Percentiles rank a stretch among this genome's conserved stretches.
These are phyloP conservation scores for Sphagnum magellanicum DNA, from an alignment of 228 moss, liverwort and hornwort species.

Conservation along the genomic window DNA sequence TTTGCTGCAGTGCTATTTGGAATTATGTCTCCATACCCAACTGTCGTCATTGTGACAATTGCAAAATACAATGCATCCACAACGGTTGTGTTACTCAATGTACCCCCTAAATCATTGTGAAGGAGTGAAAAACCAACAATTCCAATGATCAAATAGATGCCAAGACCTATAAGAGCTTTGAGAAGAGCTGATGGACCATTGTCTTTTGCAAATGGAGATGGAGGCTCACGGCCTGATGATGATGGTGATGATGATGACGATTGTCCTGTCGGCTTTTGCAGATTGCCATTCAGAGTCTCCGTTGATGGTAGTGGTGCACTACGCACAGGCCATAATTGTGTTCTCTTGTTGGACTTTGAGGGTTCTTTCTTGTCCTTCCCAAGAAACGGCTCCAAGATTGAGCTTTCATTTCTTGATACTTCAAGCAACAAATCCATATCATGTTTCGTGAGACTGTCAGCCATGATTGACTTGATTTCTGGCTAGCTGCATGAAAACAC, in stretches of 20 bases:
- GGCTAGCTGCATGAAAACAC: too few species aligned
- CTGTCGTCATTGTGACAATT: constrained; percentile 78
- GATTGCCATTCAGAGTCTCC: neutral
- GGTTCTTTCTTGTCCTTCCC: neutral
- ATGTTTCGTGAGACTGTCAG: too few species aligned
- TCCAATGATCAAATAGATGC: constrained; percentile 56
- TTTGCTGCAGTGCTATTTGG: constrained; percentile 48
- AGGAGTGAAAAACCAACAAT: constrained; percentile 40
- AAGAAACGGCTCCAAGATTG: neutral
- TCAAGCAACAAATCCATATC: neutral
- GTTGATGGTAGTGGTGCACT: neutral
- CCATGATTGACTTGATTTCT: too few species aligned
- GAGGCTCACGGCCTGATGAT: neutral
- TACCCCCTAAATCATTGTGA: constrained; percentile 36
- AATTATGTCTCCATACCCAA: constrained; percentile 84
- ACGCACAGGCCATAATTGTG: too few species aligned
- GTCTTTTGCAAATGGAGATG: neutral
- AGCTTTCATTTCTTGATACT: neutral
- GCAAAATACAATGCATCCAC: constrained; percentile 84
- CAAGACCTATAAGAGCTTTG: constrained; percentile 34
- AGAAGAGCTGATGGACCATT: constrained; percentile 20
- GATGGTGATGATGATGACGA: neutral
- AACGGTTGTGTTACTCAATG: constrained; percentile 24
- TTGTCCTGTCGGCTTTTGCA: neutral
- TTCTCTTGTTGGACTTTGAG: too few species aligned